phyloP scores from a whole-genome alignment of 2,329 filamentous ascomycete species.

The Xylariaceae sp. region DNA sequence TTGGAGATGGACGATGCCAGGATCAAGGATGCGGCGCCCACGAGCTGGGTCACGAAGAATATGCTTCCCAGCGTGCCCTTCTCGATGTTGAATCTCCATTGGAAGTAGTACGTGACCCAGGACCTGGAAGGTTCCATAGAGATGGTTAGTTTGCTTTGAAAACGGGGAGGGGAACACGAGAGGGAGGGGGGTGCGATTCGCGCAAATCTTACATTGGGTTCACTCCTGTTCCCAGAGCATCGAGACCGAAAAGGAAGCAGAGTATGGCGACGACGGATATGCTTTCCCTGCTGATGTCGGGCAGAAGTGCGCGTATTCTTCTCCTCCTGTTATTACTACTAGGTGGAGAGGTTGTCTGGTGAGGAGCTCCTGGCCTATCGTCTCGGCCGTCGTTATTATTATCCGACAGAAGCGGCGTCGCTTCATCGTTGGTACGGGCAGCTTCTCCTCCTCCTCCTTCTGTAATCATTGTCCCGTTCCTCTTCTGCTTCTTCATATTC shows the following conservation, averaged over 20 bases:
- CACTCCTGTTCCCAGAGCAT: slow-evolving; percentile 55
- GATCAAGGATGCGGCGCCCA: slow-evolving; percentile 47
- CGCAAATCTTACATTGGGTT: slow-evolving; percentile 49
- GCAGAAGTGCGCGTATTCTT: slow-evolving; percentile 36
- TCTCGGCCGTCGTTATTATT: neutral
- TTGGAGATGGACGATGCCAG: slow-evolving; percentile 50
- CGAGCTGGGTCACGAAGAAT: slow-evolving; percentile 49
- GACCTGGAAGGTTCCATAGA: slow-evolving; percentile 42
- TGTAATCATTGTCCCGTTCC: too few species aligned
- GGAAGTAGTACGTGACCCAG: slow-evolving; percentile 55
- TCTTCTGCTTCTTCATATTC: too few species aligned
- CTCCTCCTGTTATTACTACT: slow-evolving; percentile 4
- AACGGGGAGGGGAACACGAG: too few species aligned
- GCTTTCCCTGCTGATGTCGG: slow-evolving; percentile 41
- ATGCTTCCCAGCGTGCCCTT: slow-evolving; percentile 47
- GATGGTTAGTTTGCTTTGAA: too few species aligned
- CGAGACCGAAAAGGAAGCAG: slow-evolving; percentile 45
- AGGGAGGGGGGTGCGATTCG: slow-evolving; percentile 28
- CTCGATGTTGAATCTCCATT: slow-evolving; percentile 41
- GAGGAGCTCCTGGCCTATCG: slow-evolving; percentile 1
- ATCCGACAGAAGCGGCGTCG: slow-evolving; percentile 21
- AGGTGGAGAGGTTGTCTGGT: too few species aligned
- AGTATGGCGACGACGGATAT: slow-evolving; percentile 52
- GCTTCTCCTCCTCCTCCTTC: slow-evolving; percentile 9
- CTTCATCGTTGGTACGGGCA: slow-evolving; percentile 13